Base-by-base conservation (phyloP, 768 basidiomycete genomes). In the Pisolithus albus region DNA sequence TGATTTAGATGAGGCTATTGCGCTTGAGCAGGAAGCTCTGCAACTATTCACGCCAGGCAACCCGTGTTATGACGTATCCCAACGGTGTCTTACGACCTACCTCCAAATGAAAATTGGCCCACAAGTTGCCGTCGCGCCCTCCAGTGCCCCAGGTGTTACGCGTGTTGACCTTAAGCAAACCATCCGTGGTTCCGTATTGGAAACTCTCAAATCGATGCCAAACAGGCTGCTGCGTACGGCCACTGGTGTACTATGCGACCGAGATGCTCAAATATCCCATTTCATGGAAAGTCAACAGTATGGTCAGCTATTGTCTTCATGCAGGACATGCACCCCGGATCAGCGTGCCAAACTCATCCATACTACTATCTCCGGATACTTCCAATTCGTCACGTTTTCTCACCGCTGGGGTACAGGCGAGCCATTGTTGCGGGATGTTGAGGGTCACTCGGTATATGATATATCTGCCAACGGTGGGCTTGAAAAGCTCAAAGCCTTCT, bases 401-500 rank as follows among this genome's bases (percentile, higher is more conserved):
- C 21, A 23, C 21, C 21, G 21, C 21, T 23, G 21, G 21, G 21
- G 21, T 23, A 2, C 21, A 23, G 21, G 21, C 21, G 21, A 23
- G 21, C 21, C 21, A 23, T 23, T 23, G 21, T 23, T 23, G 21
- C 21, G 21, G 21, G 21, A 23, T 23, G 21, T 23, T 23, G 21
- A 23, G 21, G 21, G 21, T 23, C 21, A 23, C 21, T 23, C 21
- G 21, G 21, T 23, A 23, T 23, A 23, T 40, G 16, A 1, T 7
- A 46, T 32, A n/a, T 11, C 43, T 6, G 5, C 16, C 8, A 2
- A 5, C 6, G 21, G 24, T 11, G 63, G 62, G 7, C 39, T 26
- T 7, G n/a, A 10, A 46, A 65, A 66, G 51, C 28, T 66, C 4
- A 61, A 59, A 40, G 50, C n/a, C 13, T 58, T 61, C 44, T 64